Percentiles rank a stretch among this genome's conserved stretches.
Conservation (phyloP, 352 stramenopile species). For the Globisporangium orthogonon region DNA sequence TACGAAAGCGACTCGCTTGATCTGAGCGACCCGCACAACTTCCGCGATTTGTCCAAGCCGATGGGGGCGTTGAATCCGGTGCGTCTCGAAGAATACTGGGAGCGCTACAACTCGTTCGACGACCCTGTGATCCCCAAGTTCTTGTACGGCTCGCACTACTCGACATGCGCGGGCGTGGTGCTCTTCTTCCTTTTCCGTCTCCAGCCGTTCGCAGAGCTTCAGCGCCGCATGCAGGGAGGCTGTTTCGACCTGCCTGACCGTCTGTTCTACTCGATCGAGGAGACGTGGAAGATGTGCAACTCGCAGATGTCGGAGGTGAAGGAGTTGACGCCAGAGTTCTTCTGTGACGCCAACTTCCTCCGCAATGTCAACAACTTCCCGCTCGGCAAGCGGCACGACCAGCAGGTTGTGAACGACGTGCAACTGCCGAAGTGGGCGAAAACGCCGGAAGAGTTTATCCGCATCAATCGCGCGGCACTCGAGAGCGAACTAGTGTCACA, state of each 20-base stretch:
- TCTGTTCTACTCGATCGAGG: slow-evolving; percentile 94
- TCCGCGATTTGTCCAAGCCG: slow-evolving; percentile 96
- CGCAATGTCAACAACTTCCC: slow-evolving; percentile 95
- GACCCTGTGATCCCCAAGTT: slow-evolving; percentile 89
- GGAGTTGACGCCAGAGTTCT: slow-evolving; percentile 99
- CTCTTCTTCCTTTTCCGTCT: slow-evolving; percentile 98
- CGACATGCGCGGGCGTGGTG: slow-evolving; percentile 94
- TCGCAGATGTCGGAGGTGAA: slow-evolving; percentile 97
- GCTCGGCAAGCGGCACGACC: slow-evolving; percentile 88
- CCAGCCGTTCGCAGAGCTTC: slow-evolving; percentile 97
- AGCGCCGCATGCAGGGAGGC: slow-evolving; percentile 95
- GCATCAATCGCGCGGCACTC: slow-evolving; percentile 92
- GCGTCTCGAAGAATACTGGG: slow-evolving; percentile 92
- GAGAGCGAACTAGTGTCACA: slow-evolving; percentile 98
- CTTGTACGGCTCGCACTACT: slow-evolving; percentile 94
- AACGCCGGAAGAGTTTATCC: slow-evolving; percentile 93
- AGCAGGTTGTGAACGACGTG: slow-evolving; percentile 89
- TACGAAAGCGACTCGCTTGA: slow-evolving; percentile 72
- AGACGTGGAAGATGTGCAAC: slow-evolving; percentile 97
- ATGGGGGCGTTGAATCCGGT: slow-evolving; percentile 95
- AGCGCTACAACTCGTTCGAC: slow-evolving; percentile 92
- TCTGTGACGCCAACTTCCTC: slow-evolving; percentile 92
- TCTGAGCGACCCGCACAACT: slow-evolving; percentile 86
- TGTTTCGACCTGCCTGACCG: slow-evolving; percentile 97
- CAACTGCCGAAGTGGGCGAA: slow-evolving; percentile 96